These are phyloP conservation scores for Marasmius fiardii DNA, from an alignment of 1,284 basidiomycete genomes.

Conservation along the genomic window DNA sequence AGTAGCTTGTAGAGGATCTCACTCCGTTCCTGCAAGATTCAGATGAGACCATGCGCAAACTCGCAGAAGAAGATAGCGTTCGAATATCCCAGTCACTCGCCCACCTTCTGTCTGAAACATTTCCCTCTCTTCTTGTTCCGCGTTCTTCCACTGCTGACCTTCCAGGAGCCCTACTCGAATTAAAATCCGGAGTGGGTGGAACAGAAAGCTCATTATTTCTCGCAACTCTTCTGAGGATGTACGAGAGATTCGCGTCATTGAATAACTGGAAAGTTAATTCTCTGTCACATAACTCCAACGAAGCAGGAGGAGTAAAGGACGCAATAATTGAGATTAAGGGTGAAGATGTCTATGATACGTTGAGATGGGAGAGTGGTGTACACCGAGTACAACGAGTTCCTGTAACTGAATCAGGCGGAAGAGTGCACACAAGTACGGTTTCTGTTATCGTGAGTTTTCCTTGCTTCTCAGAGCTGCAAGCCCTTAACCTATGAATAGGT, in stretches of 20 bases:
- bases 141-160: slow-evolving; percentile 60
- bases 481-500: slow-evolving; percentile 46
- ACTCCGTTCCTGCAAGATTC: slow-evolving; percentile 65
- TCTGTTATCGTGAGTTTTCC: slow-evolving; percentile 69
- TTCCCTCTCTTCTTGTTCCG: slow-evolving; percentile 75
- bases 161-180: slow-evolving; percentile 76
- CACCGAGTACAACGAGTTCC: slow-evolving; percentile 96
- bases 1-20: slow-evolving; percentile 68
- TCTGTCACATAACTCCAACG: slow-evolving; percentile 49
- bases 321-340: slow-evolving; percentile 84
- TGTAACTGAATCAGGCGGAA: slow-evolving; percentile 81
- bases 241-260: slow-evolving; percentile 63
- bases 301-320: slow-evolving; percentile 75
- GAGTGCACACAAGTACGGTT: slow-evolving; percentile 93
- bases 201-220: slow-evolving; percentile 86
- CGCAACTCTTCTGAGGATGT: slow-evolving; percentile 81
- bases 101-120: slow-evolving; percentile 45
- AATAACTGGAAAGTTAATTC: slow-evolving; percentile 52
- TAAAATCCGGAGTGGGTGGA: slow-evolving; percentile 93
- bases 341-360: slow-evolving; percentile 70
- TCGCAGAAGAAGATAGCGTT: slow-evolving; percentile 73
- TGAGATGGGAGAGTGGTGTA: slow-evolving; percentile 93
- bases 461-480: not conserved
- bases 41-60: slow-evolving; percentile 71
- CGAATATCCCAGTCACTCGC: slow-evolving; percentile 49